Conservation (phyloP, 2,329 filamentous ascomycete genomes). For the Chaetomiaceae sp. region DNA sequence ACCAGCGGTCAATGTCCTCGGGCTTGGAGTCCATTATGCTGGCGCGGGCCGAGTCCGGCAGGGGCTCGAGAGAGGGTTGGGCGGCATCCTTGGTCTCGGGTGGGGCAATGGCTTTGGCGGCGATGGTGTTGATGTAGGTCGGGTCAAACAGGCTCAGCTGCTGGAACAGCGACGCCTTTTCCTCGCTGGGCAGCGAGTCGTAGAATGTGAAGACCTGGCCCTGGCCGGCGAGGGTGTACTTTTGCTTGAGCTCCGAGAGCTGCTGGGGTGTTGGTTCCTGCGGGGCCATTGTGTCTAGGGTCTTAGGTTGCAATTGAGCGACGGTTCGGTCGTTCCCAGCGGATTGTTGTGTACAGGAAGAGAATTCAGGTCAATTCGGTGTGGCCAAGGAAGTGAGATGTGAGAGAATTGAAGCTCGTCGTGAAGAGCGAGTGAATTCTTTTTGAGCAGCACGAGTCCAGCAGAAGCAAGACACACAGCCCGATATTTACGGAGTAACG, state of each 20-base stretch:
- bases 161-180: conserved; percentile 74
- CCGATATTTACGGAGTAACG: conserved; percentile 5
- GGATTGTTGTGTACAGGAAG: too few relatives aligned
- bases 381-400: too few relatives aligned
- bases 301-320: neutral
- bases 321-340: too few relatives aligned
- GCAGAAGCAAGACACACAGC: conserved; percentile 14
- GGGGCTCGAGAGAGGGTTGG: conserved; percentile 67
- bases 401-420: neutral
- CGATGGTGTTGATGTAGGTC: conserved; percentile 80
- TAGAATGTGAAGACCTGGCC: conserved; percentile 85
- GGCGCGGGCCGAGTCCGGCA: conserved; percentile 79
- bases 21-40: conserved; percentile 86
- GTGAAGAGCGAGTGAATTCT: neutral
- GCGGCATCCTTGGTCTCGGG: conserved; percentile 56
- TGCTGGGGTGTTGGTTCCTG: conserved; percentile 59
- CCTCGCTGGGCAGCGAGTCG: conserved; percentile 66
- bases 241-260: conserved; percentile 62
- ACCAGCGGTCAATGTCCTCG: conserved; percentile 78
- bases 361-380: too few relatives aligned
- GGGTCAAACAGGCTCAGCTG: conserved; percentile 83
- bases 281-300: conserved; percentile 9
- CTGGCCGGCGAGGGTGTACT: conserved; percentile 71
- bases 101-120: conserved; percentile 75
- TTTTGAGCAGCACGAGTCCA: neutral